Percentiles rank a stretch among this genome's conserved stretches.
phyloP scores from a whole-genome alignment of 805 yeast genomes.

The Blastobotrys attinorum region DNA sequence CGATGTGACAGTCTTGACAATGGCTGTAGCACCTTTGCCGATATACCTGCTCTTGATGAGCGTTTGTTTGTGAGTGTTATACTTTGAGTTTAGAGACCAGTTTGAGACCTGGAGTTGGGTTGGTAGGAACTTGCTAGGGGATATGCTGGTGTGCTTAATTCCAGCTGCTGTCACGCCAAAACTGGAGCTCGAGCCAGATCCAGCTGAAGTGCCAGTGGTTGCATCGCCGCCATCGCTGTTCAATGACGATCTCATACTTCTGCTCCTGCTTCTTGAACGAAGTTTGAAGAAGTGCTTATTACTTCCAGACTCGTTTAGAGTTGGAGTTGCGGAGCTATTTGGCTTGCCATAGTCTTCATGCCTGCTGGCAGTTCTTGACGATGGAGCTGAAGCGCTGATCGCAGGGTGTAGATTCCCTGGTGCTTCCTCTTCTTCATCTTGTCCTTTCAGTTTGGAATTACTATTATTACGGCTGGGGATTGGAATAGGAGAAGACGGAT shows the following conservation, averaged over 20 bases:
- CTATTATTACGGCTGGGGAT: too few relatives aligned
- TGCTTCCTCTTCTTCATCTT: too few relatives aligned
- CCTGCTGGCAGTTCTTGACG: neutral
- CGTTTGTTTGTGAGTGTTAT: slow-evolving; percentile 14
- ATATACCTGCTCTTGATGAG: slow-evolving; percentile 19
- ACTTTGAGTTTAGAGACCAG: slow-evolving; percentile 15
- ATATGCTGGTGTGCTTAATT: neutral
- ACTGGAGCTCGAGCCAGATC: too few relatives aligned
- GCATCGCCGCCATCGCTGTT: neutral
- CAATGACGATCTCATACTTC: neutral
- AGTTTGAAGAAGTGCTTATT: neutral
- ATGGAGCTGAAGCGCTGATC: neutral
- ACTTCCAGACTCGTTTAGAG: neutral
- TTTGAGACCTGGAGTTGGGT: slow-evolving; percentile 10
- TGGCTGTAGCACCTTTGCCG: slow-evolving; percentile 30
- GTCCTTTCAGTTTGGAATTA: too few relatives aligned
- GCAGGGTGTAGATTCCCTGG: too few relatives aligned
- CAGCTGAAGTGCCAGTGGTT: too few relatives aligned
- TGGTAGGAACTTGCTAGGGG: slow-evolving; percentile 15
- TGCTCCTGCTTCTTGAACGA: neutral
- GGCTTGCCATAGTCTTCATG: neutral
- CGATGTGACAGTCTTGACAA: slow-evolving; percentile 19
- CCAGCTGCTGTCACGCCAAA: neutral
- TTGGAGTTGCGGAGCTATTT: neutral
- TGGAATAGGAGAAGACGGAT: too few relatives aligned